These are phyloP conservation scores for Chrysoporthe austroafricana DNA, from an alignment of 2,329 filamentous ascomycete species.

Conservation along the genomic window DNA sequence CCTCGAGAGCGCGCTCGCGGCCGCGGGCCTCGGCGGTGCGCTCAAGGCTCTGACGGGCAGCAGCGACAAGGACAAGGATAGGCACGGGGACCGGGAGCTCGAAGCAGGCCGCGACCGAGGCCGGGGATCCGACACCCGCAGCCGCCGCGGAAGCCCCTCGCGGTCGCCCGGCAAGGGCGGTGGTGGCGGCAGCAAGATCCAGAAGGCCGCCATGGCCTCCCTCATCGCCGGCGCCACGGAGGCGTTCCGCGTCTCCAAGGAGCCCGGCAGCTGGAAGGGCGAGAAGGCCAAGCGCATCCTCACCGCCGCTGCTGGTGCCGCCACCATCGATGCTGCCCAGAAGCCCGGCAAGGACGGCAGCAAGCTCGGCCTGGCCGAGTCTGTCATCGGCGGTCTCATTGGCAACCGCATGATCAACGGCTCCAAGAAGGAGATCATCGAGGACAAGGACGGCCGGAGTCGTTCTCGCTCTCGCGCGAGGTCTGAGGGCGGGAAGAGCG, in stretches of 20 bases:
- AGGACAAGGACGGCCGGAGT: constrained; percentile 64
- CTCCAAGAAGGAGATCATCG: constrained; percentile 67
- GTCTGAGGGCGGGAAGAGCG: constrained; percentile 58
- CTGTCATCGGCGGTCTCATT: constrained; percentile 85
- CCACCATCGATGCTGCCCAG: constrained; percentile 79
- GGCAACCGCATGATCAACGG: constrained; percentile 87
- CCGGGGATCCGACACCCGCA: constrained; percentile 45
- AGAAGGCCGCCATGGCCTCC: constrained; percentile 89
- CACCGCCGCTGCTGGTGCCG: constrained; percentile 84
- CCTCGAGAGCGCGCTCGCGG: constrained; percentile 64
- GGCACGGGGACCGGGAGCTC: constrained; percentile 17
- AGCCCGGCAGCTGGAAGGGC: constrained; percentile 86
- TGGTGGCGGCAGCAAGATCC: constrained; percentile 61
- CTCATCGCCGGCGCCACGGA: constrained; percentile 88
- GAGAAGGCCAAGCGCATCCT: constrained; percentile 90
- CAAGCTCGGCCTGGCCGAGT: constrained; percentile 83
- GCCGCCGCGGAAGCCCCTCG: constrained; percentile 57
- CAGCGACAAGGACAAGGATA: constrained; percentile 42
- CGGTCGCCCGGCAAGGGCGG: constrained; percentile 51
- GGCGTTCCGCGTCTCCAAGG: constrained; percentile 87
- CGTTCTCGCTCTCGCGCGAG: constrained; percentile 73
- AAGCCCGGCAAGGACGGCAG: constrained; percentile 74
- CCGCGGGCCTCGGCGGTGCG: constrained; percentile 64
- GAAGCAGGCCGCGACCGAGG: constrained; percentile 36
- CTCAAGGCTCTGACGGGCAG: constrained; percentile 62